Percentiles rank a stretch among this genome's conserved stretches.
Evolutionary conservation across 2,329 filamentous ascomycete species (phyloP).

Genomic region (Huntiella omanensis): DNA sequence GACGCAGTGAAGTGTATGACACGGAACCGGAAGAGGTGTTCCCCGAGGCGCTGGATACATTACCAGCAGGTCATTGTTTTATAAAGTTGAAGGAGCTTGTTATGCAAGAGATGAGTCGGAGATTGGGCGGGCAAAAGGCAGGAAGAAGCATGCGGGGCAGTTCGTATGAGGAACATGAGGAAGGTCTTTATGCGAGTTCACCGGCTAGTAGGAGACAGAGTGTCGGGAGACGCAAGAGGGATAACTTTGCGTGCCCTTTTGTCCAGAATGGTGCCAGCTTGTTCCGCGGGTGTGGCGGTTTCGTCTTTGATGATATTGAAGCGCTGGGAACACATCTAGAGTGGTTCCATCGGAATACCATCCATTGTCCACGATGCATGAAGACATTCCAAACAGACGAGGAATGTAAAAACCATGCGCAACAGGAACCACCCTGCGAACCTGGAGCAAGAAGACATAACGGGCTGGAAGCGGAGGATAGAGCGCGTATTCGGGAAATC

Average conservation of each 20-base stretch:
- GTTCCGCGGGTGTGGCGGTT: slow-evolving; percentile 8
- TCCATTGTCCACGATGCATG: slow-evolving; percentile 8
- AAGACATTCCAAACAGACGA: slow-evolving; percentile 6
- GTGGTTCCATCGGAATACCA: slow-evolving; percentile 10
- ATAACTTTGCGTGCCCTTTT: slow-evolving; percentile 8
- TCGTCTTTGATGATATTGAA: slow-evolving; percentile 6
- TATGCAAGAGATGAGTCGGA: background rate
- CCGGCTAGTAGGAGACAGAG: slow-evolving; percentile 1
- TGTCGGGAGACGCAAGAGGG: background rate
- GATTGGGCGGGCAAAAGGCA: background rate
- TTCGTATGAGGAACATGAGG: slow-evolving; percentile 5
- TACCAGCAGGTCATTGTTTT: background rate
- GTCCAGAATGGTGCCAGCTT: slow-evolving; percentile 3
- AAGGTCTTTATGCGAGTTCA: background rate
- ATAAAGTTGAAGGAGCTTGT: background rate
- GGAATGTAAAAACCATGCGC: slow-evolving; percentile 5
- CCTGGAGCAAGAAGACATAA: slow-evolving; percentile 1
- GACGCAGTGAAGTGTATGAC: background rate
- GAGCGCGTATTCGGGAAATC: slow-evolving; percentile 2
- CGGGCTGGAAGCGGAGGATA: background rate
- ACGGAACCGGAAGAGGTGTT: background rate
- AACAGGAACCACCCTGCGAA: slow-evolving; percentile 7
- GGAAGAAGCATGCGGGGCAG: slow-evolving; percentile 3
- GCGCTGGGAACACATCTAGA: slow-evolving; percentile 3
- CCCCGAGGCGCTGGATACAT: slow-evolving; percentile 5